Conservation (phyloP, 768 basidiomycete genomes). For the Boletus eberwhitei region DNA sequence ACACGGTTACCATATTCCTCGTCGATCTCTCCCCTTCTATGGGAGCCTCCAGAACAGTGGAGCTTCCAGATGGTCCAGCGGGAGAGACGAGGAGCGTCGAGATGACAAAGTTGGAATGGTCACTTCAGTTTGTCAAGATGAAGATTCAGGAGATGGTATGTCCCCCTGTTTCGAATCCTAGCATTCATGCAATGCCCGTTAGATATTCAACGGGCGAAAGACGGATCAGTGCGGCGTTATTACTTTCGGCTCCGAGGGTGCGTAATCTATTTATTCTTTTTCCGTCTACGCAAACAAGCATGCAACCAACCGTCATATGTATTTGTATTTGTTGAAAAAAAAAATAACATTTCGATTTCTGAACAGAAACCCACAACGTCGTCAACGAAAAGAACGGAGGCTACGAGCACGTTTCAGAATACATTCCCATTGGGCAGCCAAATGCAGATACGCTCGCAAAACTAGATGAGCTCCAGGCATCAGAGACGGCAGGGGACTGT, state of each 20-base stretch:
- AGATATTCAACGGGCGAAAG: slow-evolving; percentile 92
- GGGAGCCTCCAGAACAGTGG: slow-evolving; percentile 59
- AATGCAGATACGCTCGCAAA: slow-evolving; percentile 64
- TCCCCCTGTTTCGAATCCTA: neutral
- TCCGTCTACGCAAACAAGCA: neutral
- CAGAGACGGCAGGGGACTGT: slow-evolving; percentile 64
- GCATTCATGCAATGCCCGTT: neutral
- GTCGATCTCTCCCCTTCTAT: slow-evolving; percentile 87
- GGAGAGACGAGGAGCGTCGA: slow-evolving; percentile 51
- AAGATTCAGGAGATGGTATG: slow-evolving; percentile 89
- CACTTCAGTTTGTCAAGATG: slow-evolving; percentile 82
- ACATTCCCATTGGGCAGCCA: slow-evolving; percentile 65
- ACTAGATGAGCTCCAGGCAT: slow-evolving; percentile 56
- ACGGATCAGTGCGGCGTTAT: slow-evolving; percentile 94
- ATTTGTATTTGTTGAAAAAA: neutral
- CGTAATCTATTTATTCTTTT: neutral
- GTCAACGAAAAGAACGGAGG: slow-evolving; percentile 59
- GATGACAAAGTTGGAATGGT: slow-evolving; percentile 78
- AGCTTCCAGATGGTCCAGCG: slow-evolving; percentile 49
- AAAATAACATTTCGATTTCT: neutral
- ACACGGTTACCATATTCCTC: slow-evolving; percentile 85
- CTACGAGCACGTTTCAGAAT: slow-evolving; percentile 72
- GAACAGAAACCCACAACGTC: slow-evolving; percentile 61
- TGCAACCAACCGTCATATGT: neutral
- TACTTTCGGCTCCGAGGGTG: slow-evolving; percentile 79